Evolutionary conservation across 768 basidiomycete species (phyloP), one percentile per base, ranked within the genome.

Genomic region (Termitomyces sp.): DNA sequence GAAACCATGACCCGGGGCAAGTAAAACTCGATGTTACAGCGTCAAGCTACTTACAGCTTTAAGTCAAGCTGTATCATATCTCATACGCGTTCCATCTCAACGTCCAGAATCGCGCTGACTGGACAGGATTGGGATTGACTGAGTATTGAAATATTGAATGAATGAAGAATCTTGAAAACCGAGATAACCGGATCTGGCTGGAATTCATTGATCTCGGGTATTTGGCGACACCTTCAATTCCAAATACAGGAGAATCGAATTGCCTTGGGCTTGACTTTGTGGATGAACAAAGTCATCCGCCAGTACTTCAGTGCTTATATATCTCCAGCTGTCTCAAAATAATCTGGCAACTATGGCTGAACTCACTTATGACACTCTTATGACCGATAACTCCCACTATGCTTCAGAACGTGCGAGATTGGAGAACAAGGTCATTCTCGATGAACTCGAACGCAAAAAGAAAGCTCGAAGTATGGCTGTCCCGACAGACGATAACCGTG

Each of bases 371-470:
- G 91, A 93, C 64, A 88, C 81, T 3, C 80, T 93, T 46, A 77
- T 83, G 63, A 89, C 92, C 73, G 91, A 92, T 80, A 88, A 86
- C 9, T 85, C 84, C 69, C 89, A 88, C 66, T 69, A 84, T 23
- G 86, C 87, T 60, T 81, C 88, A 12, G 90, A 93, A 63, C 76
- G 90, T 44, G 91, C 89, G 58, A 80, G 84, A 65, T 70, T 86
- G 54, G 91, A 92, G 72, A 93, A 94, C 77, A 87, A 89, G 68
- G 88, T 89, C 63, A 85, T 98, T 55, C 80, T 98, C 50, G 91
- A 93, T 69, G 95, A 97, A 73, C 85, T 99, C n/a, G 97, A 99
- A 70, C 84, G 95, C 64, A 97, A 96, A 82, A 97, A 97, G 80
- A 89, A 93, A 67, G 90, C 95, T 13, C 82, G 97, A 63, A 88